Percentiles rank a stretch among this genome's conserved stretches.
These are phyloP conservation scores for Elsinoe batatas DNA, from an alignment of 2,329 filamentous ascomycete genomes.

Conservation along the genomic window DNA sequence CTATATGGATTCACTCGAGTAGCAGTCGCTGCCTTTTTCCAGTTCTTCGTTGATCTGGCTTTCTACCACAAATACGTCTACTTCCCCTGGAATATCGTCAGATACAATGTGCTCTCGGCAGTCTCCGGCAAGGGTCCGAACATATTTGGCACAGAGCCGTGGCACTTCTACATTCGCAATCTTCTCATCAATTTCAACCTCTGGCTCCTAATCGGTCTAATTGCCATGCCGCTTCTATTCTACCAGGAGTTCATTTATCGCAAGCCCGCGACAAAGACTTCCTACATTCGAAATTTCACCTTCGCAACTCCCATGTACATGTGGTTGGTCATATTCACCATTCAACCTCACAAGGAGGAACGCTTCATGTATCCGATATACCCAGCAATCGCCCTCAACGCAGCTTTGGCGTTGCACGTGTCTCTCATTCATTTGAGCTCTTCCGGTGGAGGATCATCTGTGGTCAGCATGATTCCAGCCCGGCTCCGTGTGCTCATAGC, in stretches of 20 bases:
- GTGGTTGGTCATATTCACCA: slow-evolving; percentile 84
- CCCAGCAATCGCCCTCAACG: slow-evolving; percentile 80
- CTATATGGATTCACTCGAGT: slow-evolving; percentile 4
- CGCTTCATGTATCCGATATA: slow-evolving; percentile 98
- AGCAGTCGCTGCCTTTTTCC: slow-evolving; percentile 56
- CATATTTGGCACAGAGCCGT: slow-evolving; percentile 91
- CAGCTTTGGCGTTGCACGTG: slow-evolving; percentile 74
- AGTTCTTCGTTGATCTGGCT: slow-evolving; percentile 57
- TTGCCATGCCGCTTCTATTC: slow-evolving; percentile 63
- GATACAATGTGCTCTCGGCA: slow-evolving; percentile 85
- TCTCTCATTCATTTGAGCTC: slow-evolving; percentile 65
- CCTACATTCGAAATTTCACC: slow-evolving; percentile 63
- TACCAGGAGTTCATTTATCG: slow-evolving; percentile 58
- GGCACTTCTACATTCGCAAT: slow-evolving; percentile 94
- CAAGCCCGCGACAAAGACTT: slow-evolving; percentile 54
- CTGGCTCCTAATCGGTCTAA: slow-evolving; percentile 75
- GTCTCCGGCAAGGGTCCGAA: slow-evolving; percentile 60
- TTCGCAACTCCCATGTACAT: slow-evolving; percentile 84
- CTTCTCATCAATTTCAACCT: slow-evolving; percentile 88
- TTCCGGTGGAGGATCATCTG: slow-evolving; percentile 49
- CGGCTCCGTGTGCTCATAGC: slow-evolving; percentile 55
- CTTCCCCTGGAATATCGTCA: slow-evolving; percentile 85
- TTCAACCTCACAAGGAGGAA: slow-evolving; percentile 95
- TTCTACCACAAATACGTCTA: slow-evolving; percentile 73
- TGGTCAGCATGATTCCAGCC: slow-evolving; percentile 63